Evolutionary conservation across 2,329 filamentous ascomycete species (phyloP), one percentile per base, ranked within the genome.

Genomic region (Beauveria varroae): DNA sequence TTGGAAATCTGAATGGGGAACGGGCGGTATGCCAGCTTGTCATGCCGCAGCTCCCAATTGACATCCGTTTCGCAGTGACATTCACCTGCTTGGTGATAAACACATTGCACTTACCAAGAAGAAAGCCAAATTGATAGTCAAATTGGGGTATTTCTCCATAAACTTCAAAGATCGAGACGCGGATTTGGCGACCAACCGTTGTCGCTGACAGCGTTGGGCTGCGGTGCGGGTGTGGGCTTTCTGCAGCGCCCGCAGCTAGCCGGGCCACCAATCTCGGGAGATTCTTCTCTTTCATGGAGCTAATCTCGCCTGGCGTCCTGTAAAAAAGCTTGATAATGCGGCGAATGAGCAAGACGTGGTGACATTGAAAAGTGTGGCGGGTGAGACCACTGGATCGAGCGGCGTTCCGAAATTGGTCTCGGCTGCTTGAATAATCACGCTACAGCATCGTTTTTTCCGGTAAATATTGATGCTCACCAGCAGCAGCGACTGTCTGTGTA

Each of bases 321-420:
- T 43, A 18, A 47, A 16, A 47, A 26, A 18, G 22, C 18, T 43
- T 24, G 20, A 24, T 26, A 37, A 37, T 37, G 34, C 34, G 14
- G 34, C 34, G 34, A 37, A 37, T 37, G 34, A 37, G 34, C 34
- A 37, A 5, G 34, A 37, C 30, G 28, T 30, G 10, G 50, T 18
- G 28, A 5, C 50, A 34, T 52, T 52, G 50, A 22, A 28, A 22
- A n/a, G 8, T 43, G 24, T 55, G 51, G 51, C 20, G 30, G 51
- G 51, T 53, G 28, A 57, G 24, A 47, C 18, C 14, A 41, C 20
- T 51, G 56, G 56, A 46, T 58, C 46, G 46, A 51, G 56, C 56
- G 56, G 44, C 16, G 22, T 43, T 41, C 56, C 34, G 56, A 58
- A 51, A 58, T 58, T 58, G 46, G 44, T 46, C 53, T 56, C 53